A percentile compares a stretch with the other conserved stretches of the same genome.
Evolutionary conservation across 352 stramenopile species (phyloP).

Genomic region (Phytophthora quininea): DNA sequence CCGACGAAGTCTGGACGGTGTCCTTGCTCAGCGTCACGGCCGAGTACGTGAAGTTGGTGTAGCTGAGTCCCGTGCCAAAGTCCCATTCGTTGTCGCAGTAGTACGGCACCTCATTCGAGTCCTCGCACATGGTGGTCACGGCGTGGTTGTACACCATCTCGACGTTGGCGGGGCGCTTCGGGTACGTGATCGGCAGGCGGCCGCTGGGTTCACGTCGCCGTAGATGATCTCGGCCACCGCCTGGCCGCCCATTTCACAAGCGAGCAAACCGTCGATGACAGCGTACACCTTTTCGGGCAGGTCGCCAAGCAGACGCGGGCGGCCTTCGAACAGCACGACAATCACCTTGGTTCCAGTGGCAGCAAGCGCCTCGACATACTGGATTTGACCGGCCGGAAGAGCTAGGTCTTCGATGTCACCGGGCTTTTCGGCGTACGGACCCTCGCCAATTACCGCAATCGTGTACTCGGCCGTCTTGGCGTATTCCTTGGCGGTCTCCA

Average conservation of each 20-base stretch:
- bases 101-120: constrained; percentile 9
- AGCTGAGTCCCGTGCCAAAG: constrained; percentile 65
- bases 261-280: constrained; percentile 70
- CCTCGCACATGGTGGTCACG: constrained; percentile 38
- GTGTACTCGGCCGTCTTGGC: constrained; percentile 19
- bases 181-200: constrained; percentile 56
- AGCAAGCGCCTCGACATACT: constrained; percentile 63
- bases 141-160: constrained; percentile 66
- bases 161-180: constrained; percentile 45
- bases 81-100: constrained; percentile 55
- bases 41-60: constrained; percentile 61
- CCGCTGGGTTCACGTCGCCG: constrained; percentile 1
- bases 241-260: constrained; percentile 63
- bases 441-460: constrained; percentile 36
- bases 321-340: constrained; percentile 69
- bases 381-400: constrained; percentile 38
- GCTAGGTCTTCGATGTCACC: constrained; percentile 71
- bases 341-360: constrained; percentile 68
- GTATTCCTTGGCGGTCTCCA: constrained; percentile 15
- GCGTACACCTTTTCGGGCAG: constrained; percentile 50
- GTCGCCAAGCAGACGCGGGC: constrained; percentile 60
- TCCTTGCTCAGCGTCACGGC: constrained; percentile 35
- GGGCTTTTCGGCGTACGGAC: constrained; percentile 53
- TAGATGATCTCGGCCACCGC: constrained; percentile 75
- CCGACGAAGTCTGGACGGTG: constrained; percentile 16